phyloP scores from a whole-genome alignment of 768 basidiomycete species.

The Suillus brevipes region DNA sequence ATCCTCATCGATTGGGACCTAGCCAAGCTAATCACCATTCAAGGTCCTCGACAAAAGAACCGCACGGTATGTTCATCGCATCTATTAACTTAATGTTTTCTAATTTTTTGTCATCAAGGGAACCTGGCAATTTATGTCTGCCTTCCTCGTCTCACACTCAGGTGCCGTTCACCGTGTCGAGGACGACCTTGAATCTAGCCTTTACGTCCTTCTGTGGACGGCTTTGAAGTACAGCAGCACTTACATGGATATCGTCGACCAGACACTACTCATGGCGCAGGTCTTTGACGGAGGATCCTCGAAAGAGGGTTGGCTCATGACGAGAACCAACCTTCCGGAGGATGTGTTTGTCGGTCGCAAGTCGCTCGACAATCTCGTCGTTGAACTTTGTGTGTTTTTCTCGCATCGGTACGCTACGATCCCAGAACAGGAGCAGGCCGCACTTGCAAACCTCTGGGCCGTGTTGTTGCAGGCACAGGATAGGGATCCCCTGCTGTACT shows the following conservation, averaged over 20 bases:
- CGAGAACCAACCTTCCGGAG: neutral
- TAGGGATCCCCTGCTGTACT: neutral
- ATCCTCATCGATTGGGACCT: no score
- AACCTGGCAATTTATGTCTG: constrained; percentile 6
- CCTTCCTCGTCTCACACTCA: neutral
- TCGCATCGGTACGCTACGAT: neutral
- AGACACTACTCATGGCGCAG: neutral
- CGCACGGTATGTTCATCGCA: no score
- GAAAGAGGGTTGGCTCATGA: neutral
- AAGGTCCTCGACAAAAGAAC: no score
- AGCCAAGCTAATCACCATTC: no score
- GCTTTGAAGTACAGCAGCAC: neutral
- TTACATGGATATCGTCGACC: neutral
- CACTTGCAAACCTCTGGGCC: neutral
- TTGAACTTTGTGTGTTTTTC: neutral
- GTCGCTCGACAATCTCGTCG: neutral
- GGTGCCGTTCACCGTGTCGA: neutral
- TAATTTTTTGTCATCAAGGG: neutral
- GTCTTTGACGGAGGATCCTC: neutral
- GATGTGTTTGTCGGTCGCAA: neutral
- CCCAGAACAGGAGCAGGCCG: neutral
- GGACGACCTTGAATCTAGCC: constrained; percentile 6
- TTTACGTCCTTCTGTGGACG: constrained; percentile 8
- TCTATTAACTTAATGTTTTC: no score
- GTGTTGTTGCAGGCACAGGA: neutral